A percentile compares a stretch with the other conserved stretches of the same genome.
Conservation (phyloP, 208 protist species). For the Balamuthia mandrillaris region DNA sequence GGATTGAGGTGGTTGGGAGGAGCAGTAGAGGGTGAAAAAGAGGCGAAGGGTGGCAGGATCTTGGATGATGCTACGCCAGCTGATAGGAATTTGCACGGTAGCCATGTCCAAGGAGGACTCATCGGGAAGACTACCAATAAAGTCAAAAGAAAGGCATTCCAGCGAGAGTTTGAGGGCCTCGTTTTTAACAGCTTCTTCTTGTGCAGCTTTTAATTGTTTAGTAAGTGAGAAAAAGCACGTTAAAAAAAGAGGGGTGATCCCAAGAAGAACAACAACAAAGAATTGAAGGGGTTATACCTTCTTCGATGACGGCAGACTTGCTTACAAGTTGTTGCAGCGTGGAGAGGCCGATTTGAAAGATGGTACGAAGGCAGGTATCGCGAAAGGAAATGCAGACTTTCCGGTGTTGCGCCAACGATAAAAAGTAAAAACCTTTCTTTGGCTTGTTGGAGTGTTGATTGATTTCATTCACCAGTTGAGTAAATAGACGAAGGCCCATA, state of each 20-base stretch:
- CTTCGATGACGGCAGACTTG: neutral
- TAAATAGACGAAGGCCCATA: neutral
- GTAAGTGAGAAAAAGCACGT: neutral
- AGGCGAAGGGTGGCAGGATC: slow-evolving; percentile 64
- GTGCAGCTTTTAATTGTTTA: neutral
- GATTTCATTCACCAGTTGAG: neutral
- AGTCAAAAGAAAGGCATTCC: slow-evolving; percentile 71
- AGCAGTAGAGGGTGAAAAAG: slow-evolving; percentile 69
- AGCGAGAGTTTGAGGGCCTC: slow-evolving; percentile 60
- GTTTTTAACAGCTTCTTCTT: slow-evolving; percentile 55
- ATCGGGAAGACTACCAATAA: slow-evolving; percentile 68
- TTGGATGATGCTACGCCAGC: slow-evolving; percentile 69
- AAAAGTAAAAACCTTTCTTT: neutral
- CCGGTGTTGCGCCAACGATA: slow-evolving; percentile 41
- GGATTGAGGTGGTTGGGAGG: slow-evolving; percentile 20
- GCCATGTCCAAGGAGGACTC: slow-evolving; percentile 66
- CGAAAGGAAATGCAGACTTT: slow-evolving; percentile 70
- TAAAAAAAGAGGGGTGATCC: neutral
- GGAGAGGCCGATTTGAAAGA: slow-evolving; percentile 52
- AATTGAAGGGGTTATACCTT: slow-evolving; percentile 3
- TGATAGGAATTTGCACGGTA: slow-evolving; percentile 70
- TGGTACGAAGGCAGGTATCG: slow-evolving; percentile 52
- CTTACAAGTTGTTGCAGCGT: slow-evolving; percentile 36
- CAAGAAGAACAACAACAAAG: neutral
- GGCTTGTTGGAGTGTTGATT: too few relatives aligned